Evolutionary conservation across 257 asterid genomes (phyloP).

Genomic region (Solanum paucissectum): DNA sequence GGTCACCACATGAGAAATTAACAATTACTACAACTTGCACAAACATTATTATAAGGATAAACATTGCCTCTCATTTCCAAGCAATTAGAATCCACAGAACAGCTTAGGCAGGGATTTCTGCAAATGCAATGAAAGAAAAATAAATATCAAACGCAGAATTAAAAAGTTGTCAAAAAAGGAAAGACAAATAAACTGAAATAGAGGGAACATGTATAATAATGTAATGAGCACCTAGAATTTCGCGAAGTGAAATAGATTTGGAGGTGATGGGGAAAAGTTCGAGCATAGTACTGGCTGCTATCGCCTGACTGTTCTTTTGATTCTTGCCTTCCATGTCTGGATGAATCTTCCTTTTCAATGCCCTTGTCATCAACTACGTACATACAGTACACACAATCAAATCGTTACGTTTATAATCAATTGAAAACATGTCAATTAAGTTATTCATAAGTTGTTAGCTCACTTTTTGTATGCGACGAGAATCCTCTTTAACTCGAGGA

Average conservation of each 20-base stretch:
- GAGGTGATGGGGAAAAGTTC: not conserved
- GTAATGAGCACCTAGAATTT: not conserved
- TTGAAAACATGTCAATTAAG: not conserved
- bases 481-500: constrained; percentile 18
- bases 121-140: not conserved
- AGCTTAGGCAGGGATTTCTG: not conserved
- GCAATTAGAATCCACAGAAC: not conserved
- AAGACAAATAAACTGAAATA: not conserved
- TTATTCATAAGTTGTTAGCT: not conserved
- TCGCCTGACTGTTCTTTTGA: not conserved
- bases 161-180: too few species aligned
- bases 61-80: not conserved
- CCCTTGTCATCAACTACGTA: constrained; percentile 42
- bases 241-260: constrained; percentile 19
- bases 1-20: not conserved
- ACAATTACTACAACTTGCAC: not conserved
- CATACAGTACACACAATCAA: not conserved
- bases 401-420: not conserved
- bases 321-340: constrained; percentile 31
- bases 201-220: not conserved
- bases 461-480: constrained; percentile 43
- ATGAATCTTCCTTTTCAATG: constrained; percentile 61
- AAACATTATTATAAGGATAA: not conserved
- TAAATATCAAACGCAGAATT: not conserved
- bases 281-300: not conserved